phyloP scores from a whole-genome alignment of 192 early-diverging fungal species.

The Jimgerdemannia lactiflua region DNA sequence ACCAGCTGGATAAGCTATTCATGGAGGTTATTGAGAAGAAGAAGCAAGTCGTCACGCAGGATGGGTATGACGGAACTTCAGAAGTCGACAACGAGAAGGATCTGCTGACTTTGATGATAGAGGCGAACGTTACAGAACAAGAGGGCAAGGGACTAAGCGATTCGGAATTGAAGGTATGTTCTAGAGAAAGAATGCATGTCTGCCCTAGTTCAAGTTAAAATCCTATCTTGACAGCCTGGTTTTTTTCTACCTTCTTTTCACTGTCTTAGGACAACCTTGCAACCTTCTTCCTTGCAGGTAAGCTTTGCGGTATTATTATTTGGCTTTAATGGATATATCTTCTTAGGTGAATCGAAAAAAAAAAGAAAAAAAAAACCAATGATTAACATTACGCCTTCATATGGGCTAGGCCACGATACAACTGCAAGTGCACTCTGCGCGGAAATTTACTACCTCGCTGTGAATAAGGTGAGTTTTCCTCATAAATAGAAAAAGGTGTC shows the following conservation, averaged over 20 bases:
- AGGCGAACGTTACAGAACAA: slow-evolving; percentile 43
- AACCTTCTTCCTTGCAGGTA: slow-evolving; percentile 48
- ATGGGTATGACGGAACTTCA: slow-evolving; percentile 18
- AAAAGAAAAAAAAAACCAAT: neutral
- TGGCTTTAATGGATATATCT: neutral
- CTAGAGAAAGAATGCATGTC: slow-evolving; percentile 31
- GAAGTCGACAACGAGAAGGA: slow-evolving; percentile 26
- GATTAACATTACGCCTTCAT: neutral
- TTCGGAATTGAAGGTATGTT: slow-evolving; percentile 21
- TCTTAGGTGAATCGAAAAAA: neutral
- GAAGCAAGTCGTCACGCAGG: slow-evolving; percentile 11
- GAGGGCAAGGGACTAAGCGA: slow-evolving; percentile 5
- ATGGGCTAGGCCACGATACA: slow-evolving; percentile 34
- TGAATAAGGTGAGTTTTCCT: slow-evolving; percentile 8
- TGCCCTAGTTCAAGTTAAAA: slow-evolving; percentile 26
- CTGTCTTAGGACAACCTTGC: slow-evolving; percentile 45
- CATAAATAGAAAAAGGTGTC: neutral
- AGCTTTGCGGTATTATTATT: neutral
- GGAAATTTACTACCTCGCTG: slow-evolving; percentile 43
- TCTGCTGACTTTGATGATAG: slow-evolving; percentile 53
- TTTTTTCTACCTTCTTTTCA: neutral
- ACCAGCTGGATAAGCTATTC: slow-evolving; percentile 24
- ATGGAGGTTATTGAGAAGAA: slow-evolving; percentile 37
- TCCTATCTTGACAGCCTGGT: neutral
- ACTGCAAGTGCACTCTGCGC: slow-evolving; percentile 42